A percentile compares a stretch with the other conserved stretches of the same genome.
phyloP scores from a whole-genome alignment of 2,329 filamentous ascomycete genomes.

The Ascochyta clinopodiicola region DNA sequence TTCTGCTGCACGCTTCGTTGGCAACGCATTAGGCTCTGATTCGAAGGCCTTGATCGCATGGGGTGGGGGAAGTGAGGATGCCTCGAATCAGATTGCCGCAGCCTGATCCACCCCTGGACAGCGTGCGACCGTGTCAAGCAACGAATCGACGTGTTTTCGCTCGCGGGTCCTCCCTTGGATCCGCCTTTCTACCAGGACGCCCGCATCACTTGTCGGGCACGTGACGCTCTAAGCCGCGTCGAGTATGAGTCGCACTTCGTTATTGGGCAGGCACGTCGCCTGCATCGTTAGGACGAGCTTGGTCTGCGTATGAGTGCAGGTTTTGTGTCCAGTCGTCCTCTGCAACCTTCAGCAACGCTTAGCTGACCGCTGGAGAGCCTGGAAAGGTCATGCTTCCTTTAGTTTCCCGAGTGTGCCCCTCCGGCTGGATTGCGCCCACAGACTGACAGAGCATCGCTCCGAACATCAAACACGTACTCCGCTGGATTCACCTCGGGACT shows the following conservation, averaged over 20 bases:
- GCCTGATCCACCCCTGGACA: conserved; percentile 29
- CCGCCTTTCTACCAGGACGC: conserved; percentile 30
- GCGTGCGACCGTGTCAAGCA: conserved; percentile 29
- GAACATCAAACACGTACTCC: conserved; percentile 35
- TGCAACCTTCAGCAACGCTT: conserved; percentile 46
- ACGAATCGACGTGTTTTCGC: conserved; percentile 41
- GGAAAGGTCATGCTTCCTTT: conserved; percentile 44
- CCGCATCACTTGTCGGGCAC: conserved; percentile 35
- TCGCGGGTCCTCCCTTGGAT: conserved; percentile 34
- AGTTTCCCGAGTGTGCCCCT: conserved; percentile 40
- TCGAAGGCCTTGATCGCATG: conserved; percentile 30
- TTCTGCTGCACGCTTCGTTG: conserved; percentile 46
- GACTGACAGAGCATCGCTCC: conserved; percentile 29
- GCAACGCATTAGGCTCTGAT: conserved; percentile 43
- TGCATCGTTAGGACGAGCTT: conserved; percentile 26
- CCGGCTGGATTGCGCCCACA: conserved; percentile 31
- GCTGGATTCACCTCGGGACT: conserved; percentile 29
- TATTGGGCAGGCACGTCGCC: conserved; percentile 25
- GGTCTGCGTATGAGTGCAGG: conserved; percentile 34
- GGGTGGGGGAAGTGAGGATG: conserved; percentile 28
- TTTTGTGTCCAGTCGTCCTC: conserved; percentile 40
- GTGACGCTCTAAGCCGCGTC: conserved; percentile 29
- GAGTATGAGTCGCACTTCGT: conserved; percentile 14
- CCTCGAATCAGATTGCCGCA: conserved; percentile 37
- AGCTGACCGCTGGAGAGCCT: conserved; percentile 44